Conservation (phyloP, 306 rosid species). For the Prunus dulcis region DNA sequence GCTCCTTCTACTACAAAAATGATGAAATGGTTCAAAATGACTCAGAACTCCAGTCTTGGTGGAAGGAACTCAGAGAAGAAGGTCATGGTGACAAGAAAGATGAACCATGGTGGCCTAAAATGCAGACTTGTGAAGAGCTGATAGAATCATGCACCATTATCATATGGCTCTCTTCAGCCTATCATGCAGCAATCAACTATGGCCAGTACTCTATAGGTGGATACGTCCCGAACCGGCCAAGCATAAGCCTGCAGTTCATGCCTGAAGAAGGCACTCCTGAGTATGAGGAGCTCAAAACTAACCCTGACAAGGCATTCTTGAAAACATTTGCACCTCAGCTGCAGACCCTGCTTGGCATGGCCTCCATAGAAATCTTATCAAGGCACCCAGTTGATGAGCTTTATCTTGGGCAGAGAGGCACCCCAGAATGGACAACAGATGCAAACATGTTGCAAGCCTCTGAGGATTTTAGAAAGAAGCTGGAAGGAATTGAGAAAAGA, state of each 20-base stretch:
- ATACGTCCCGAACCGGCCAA: conserved; percentile 56
- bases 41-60: conserved; percentile 62
- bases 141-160: conserved; percentile 53
- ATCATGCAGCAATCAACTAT: conserved; percentile 76
- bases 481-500: conserved; percentile 40
- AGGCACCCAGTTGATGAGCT: conserved; percentile 77
- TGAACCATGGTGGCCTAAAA: conserved; percentile 76
- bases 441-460: conserved; percentile 37
- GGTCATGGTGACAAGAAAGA: conserved; percentile 72
- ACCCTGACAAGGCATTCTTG: conserved; percentile 59
- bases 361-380: conserved; percentile 67
- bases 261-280: conserved; percentile 51
- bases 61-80: conserved; percentile 64
- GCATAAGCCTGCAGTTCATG: conserved; percentile 45
- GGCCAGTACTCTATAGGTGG: conserved; percentile 84
- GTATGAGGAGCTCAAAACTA: conserved; percentile 45
- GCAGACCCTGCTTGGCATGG: conserved; percentile 50
- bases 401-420: conserved; percentile 66
- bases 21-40: conserved; percentile 41
- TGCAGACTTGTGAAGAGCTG: conserved; percentile 51
- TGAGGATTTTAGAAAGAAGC: conserved; percentile 39
- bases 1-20: conserved; percentile 46
- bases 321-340: conserved; percentile 50
- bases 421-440: conserved; percentile 66
- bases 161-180: conserved; percentile 70